Base-by-base conservation (phyloP, 257 asterid species). In the Solanum chmielewskii region DNA sequence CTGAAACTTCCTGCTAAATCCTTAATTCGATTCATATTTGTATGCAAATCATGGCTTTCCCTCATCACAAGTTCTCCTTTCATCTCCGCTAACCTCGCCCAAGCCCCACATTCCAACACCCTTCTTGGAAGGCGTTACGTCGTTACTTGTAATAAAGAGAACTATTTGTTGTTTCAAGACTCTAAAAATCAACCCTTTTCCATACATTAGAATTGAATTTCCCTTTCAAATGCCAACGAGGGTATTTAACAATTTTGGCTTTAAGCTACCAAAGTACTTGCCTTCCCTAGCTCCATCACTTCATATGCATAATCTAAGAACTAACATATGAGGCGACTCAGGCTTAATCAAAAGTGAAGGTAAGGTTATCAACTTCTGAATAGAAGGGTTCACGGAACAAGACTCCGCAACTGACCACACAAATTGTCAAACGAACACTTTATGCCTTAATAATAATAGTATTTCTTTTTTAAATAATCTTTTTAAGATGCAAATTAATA, bases 31-130 rank as follows among this genome's bases (percentile, higher is more conserved):
- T 91, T 90, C 84, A 89, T 88, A 52, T 3, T 88, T 11, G 92
- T 92, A 84, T 92, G 91, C 77, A 93, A 92, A 87, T 85, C 93
- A 73, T 93, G 95, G 93, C 20, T 39, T 56, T 85, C 92, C 20
- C 71, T 92, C 11, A 92, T 94, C 89, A 87, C 90, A 0, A 90
- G 88, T 81, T 87, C 92, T 85, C 18, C 52, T 47, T 93, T 93
- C 88, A 89, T 87, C 86, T 62, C 80, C 35, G 33, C 91, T 1
- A 95, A 93, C 74, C 90, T 90, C 86, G 39, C 90, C 59, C 83
- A 45, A 73, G n/a, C 27, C 70, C 84, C 78, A 37, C 29, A 87
- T 71, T 27, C 73, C 78, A 62, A 29, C 33, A 62, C 89, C 47
- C 83, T 92, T 77, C 90, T 93, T 81, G 86, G 88, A 56, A 27